Base-by-base conservation (phyloP, 805 yeast genomes). In the Teunomyces funiuensis region DNA sequence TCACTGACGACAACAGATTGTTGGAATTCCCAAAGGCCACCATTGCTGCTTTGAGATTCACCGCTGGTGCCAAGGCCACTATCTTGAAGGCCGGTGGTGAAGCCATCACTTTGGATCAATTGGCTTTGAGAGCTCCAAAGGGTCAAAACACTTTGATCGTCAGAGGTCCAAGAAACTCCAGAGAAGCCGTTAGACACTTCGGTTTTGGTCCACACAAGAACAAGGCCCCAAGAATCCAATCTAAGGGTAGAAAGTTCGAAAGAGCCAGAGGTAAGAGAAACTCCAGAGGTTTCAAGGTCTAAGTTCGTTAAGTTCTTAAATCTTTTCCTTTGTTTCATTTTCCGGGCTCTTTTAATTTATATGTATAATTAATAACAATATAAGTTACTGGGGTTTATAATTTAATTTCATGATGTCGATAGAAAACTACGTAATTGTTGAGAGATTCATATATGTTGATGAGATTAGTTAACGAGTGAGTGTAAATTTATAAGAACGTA, bases 271-370 rank as follows among this genome's bases (percentile, higher is more conserved):
- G 99, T 85, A 95, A 85, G 78, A 84, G 99, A 82, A 85, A 81
- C 75, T 90, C 98, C 61, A 89, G 95, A 85, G 99, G 96, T 82
- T 93, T 93, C 99, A 93, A 93, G 87, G 99, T 93, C 79, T 93
- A 91, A 88, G 60, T 52, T 49, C 44, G 43, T 46, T 51, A 43
- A 38, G 34, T 37, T 36, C 25, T 36, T 36, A 29, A 8, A 18
- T 29, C 20, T 16, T 36, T 34, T 17, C 15, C 17, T 13, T 34
- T 25, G 14, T 8, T 13, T 28, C 34, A 25, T 20, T 22, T 27
- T 33, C 14, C 28, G 23, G 22, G 18, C 28, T 27, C 44, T 39
- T 36, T 34, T 31, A 22, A 38, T 34, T 46, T 40, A 33, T 41
- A 37, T 41, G 42, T 38, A 41, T 37, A 41, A 44, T 36, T 26